These are phyloP conservation scores for Apocynum venetum DNA, from an alignment of 257 asterid species.

Conservation along the genomic window DNA sequence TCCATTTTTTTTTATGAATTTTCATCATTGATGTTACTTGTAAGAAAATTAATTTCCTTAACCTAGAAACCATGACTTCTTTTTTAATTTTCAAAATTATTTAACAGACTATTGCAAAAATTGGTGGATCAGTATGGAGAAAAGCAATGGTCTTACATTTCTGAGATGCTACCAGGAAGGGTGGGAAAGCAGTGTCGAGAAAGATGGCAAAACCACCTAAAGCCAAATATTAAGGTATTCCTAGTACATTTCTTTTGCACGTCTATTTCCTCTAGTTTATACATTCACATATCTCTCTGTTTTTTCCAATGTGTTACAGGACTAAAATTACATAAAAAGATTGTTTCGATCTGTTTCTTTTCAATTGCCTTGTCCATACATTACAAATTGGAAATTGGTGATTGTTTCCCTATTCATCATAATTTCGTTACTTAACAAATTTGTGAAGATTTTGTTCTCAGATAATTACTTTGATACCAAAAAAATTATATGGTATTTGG, in stretches of 20 bases:
- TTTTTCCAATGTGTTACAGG: background rate
- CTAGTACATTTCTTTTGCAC: background rate
- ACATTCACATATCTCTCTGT: too few relatives aligned
- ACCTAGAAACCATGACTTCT: background rate
- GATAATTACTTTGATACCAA: background rate
- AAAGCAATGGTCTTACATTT: slow-evolving; percentile 65
- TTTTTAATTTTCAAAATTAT: background rate
- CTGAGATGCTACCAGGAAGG: slow-evolving; percentile 60
- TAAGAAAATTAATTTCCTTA: background rate
- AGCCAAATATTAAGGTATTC: slow-evolving; percentile 70
- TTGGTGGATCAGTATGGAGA: slow-evolving; percentile 67
- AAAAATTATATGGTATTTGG: too few relatives aligned
- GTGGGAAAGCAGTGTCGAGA: slow-evolving; percentile 86
- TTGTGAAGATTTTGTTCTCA: background rate
- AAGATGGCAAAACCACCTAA: slow-evolving; percentile 84
- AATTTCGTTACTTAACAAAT: background rate
- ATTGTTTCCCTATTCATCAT: background rate
- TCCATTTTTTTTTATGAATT: background rate
- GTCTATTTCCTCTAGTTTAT: too few relatives aligned
- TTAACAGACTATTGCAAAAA: slow-evolving; percentile 23
- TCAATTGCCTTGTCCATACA: background rate
- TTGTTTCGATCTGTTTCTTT: background rate
- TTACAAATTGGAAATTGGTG: background rate
- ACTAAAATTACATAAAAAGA: background rate
- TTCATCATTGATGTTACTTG: background rate